phyloP scores from a whole-genome alignment of 148 eudicot species.

The Vaccinium myrtillus region DNA sequence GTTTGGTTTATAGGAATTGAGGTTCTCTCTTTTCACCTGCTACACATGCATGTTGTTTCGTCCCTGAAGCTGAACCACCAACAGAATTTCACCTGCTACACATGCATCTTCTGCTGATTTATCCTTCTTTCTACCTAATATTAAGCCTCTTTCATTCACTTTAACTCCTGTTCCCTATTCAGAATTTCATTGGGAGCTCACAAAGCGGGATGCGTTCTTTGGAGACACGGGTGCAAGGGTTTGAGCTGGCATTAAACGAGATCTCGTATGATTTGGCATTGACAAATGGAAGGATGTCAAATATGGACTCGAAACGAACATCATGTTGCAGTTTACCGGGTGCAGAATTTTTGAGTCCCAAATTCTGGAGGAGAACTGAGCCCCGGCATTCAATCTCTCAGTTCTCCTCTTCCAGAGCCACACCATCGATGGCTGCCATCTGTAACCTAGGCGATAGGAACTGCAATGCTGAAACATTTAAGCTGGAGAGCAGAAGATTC shows the following conservation, averaged over 20 bases:
- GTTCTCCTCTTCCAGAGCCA: constrained; percentile 38
- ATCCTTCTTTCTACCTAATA: neutral
- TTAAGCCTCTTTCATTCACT: constrained; percentile 18
- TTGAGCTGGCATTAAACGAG: constrained; percentile 80
- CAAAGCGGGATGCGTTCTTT: constrained; percentile 73
- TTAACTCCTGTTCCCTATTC: constrained; percentile 11
- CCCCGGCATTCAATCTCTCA: constrained; percentile 40
- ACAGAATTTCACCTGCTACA: neutral
- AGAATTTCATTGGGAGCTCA: constrained; percentile 89
- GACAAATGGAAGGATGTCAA: constrained; percentile 68
- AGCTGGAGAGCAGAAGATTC: constrained; percentile 45
- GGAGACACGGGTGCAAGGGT: constrained; percentile 88
- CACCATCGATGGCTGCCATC: constrained; percentile 24
- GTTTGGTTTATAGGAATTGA: neutral
- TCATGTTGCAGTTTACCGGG: constrained; percentile 79
- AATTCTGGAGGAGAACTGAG: constrained; percentile 71
- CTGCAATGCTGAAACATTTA: constrained; percentile 23
- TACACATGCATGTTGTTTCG: neutral
- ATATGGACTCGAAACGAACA: constrained; percentile 41
- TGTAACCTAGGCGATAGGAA: constrained; percentile 27
- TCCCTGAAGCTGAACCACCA: neutral
- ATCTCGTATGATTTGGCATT: constrained; percentile 84
- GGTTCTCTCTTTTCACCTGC: neutral
- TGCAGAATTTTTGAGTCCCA: constrained; percentile 72
- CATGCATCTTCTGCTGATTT: neutral